These are phyloP conservation scores for Leishmania tropica DNA, from an alignment of 208 protist species.

Conservation along the genomic window DNA sequence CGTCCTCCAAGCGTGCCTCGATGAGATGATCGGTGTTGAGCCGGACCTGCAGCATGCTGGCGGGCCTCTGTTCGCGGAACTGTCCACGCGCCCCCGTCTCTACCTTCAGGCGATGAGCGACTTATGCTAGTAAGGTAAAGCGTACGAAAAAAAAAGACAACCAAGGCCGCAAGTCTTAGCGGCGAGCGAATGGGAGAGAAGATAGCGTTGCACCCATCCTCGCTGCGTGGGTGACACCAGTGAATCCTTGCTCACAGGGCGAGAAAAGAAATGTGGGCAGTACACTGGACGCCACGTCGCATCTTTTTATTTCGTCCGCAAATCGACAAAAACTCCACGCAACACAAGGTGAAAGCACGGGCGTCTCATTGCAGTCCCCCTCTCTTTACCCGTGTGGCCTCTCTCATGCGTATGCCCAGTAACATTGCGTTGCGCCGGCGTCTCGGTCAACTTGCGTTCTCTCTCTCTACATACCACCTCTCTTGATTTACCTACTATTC, in stretches of 20 bases:
- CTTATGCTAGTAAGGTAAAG: conserved; percentile 11
- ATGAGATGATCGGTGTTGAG: background rate
- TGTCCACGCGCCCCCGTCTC: background rate
- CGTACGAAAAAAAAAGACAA: conserved; percentile 1
- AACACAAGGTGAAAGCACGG: background rate
- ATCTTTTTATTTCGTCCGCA: background rate
- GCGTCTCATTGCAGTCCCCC: background rate
- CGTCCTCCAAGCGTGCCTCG: background rate
- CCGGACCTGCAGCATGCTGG: background rate
- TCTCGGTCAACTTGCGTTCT: background rate
- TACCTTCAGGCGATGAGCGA: background rate
- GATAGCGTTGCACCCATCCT: too few species aligned
- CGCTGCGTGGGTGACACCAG: background rate
- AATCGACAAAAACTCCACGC: background rate
- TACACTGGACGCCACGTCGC: background rate
- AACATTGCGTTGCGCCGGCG: background rate
- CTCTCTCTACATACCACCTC: background rate
- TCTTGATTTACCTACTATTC: background rate
- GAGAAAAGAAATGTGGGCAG: background rate
- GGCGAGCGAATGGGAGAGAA: background rate
- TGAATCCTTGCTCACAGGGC: background rate
- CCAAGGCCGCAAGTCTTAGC: background rate
- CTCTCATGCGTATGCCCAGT: background rate
- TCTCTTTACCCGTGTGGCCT: background rate
- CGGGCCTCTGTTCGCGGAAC: background rate